Conservation (phyloP, 2,329 filamentous ascomycete genomes). For the Exserohilum rostratum region DNA sequence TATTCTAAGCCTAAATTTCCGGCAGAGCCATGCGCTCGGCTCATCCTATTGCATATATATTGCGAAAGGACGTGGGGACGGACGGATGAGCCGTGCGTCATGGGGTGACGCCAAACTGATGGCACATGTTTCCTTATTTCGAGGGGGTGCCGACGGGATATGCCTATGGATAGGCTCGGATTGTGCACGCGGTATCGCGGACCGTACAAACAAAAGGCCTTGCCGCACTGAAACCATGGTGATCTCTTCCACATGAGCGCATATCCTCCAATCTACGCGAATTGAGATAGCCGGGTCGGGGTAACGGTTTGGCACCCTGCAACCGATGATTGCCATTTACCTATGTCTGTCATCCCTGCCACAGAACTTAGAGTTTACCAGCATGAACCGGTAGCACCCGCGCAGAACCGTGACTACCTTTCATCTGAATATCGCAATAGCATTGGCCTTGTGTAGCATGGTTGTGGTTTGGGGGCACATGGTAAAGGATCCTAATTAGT, state of each 20-base stretch:
- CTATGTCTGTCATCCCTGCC: constrained; percentile 7
- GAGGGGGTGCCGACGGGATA: neutral
- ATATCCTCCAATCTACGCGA: constrained; percentile 6
- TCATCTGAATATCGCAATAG: neutral
- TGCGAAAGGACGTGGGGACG: neutral
- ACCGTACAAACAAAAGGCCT: neutral
- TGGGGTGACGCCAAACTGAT: neutral
- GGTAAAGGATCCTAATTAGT: neutral
- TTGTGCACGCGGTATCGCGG: too few relatives aligned
- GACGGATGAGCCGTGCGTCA: constrained; percentile 4
- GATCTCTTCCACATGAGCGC: constrained; percentile 3
- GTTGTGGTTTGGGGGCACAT: neutral
- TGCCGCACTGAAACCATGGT: neutral
- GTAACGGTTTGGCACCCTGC: constrained; percentile 12
- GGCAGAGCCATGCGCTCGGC: neutral
- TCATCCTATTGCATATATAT: neutral
- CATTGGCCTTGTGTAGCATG: neutral
- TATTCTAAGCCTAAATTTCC: constrained; percentile 2
- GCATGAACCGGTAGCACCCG: too few relatives aligned
- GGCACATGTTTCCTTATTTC: constrained; percentile 9
- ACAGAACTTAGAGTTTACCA: neutral
- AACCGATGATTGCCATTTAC: constrained; percentile 5
- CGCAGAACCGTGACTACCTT: too few relatives aligned
- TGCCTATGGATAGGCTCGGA: neutral
- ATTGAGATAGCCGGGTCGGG: constrained; percentile 20